These are phyloP conservation scores for Cercophora samala DNA, from an alignment of 495 filamentous ascomycete species.

Conservation along the genomic window DNA sequence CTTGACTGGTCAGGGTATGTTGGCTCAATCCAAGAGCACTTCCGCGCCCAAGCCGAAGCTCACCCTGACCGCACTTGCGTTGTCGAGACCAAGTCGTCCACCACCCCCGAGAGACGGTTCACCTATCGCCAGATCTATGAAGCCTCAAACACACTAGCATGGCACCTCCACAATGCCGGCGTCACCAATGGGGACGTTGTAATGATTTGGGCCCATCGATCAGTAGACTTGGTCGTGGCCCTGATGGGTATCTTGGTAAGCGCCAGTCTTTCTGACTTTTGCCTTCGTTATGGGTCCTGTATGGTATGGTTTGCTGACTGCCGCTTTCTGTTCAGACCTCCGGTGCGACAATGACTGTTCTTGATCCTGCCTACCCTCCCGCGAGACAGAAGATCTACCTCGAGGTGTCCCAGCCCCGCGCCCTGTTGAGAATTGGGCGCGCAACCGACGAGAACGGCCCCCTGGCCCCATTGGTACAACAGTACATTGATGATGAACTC, in stretches of 20 bases:
- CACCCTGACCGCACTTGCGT: conserved; percentile 80
- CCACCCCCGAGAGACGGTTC: conserved; percentile 61
- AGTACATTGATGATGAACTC: conserved; percentile 72
- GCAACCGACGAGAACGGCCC: conserved; percentile 73
- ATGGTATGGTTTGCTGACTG: not conserved
- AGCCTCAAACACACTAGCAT: conserved; percentile 74
- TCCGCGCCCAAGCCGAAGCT: conserved; percentile 59
- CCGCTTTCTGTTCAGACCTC: conserved; percentile 39
- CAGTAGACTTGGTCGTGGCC: conserved; percentile 67
- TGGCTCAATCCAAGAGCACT: conserved; percentile 50
- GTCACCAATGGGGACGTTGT: conserved; percentile 81
- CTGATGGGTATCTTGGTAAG: conserved; percentile 58
- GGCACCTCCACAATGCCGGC: conserved; percentile 71
- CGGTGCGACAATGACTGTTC: conserved; percentile 72
- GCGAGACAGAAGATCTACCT: conserved; percentile 87
- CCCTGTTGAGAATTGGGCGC: conserved; percentile 75
- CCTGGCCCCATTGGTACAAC: conserved; percentile 64
- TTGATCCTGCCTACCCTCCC: conserved; percentile 86
- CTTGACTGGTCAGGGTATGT: conserved; percentile 80
- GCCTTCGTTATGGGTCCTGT: not conserved
- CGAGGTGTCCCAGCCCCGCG: conserved; percentile 78
- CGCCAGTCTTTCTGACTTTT: not conserved
- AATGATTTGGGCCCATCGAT: conserved; percentile 86
- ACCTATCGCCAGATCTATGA: conserved; percentile 88
- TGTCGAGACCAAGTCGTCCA: conserved; percentile 69